Evolutionary conservation across 768 basidiomycete species (phyloP).

Genomic region (Ephemerocybe angulata): DNA sequence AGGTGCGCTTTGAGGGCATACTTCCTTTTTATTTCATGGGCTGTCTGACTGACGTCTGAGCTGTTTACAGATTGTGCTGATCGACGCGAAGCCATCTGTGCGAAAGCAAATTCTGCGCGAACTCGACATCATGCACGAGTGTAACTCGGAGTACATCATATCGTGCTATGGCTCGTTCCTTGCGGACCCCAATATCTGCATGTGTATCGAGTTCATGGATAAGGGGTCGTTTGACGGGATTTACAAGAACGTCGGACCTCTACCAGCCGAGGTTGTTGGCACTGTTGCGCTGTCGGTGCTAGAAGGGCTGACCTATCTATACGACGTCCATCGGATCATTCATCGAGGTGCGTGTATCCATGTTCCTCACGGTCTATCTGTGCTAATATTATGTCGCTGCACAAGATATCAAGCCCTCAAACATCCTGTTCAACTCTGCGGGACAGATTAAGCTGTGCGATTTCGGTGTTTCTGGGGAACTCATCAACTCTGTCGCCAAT

Average conservation of each 20-base stretch:
- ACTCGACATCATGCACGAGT: conserved; percentile 98
- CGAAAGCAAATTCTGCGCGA: conserved; percentile 97
- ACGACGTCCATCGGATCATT: conserved; percentile 95
- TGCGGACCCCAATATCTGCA: conserved; percentile 96
- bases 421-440: conserved; percentile 90
- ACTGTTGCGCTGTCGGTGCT: conserved; percentile 91
- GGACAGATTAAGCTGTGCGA: conserved; percentile 99
- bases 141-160: conserved; percentile 88
- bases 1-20: conserved; percentile 50
- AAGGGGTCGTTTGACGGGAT: conserved; percentile 92
- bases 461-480: conserved; percentile 97
- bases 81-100: conserved; percentile 92
- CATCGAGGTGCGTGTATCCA: conserved; percentile 75
- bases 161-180: conserved; percentile 97
- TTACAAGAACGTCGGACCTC: conserved; percentile 90
- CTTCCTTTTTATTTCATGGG: neutral
- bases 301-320: conserved; percentile 93
- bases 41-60: neutral
- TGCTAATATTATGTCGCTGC: neutral
- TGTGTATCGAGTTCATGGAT: conserved; percentile 97
- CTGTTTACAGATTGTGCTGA: conserved; percentile 73
- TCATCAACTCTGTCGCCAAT: conserved; percentile 98
- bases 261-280: conserved; percentile 90
- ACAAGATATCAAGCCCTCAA: conserved; percentile 98
- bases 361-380: neutral